Evolutionary conservation across 176 grass and related monocot genomes (phyloP).

Genomic region (Triticum dicoccoides): DNA sequence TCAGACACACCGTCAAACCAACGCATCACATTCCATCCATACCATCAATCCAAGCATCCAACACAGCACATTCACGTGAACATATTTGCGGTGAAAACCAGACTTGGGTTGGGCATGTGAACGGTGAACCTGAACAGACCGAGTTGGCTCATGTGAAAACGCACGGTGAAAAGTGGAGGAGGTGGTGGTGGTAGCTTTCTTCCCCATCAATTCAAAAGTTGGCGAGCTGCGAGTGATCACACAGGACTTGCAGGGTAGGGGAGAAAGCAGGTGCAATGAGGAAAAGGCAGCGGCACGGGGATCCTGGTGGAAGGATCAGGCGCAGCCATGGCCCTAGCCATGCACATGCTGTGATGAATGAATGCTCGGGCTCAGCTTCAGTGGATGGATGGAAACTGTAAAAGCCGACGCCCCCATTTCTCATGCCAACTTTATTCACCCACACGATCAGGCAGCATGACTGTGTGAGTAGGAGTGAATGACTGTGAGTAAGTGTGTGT

Average conservation of each 20-base stretch:
- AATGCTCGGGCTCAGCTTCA: slow-evolving; percentile 27
- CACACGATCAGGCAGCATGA: neutral
- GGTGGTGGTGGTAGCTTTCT: neutral
- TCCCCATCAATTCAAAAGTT: slow-evolving; percentile 22
- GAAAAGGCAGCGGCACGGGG: slow-evolving; percentile 35
- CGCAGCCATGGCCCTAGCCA: neutral
- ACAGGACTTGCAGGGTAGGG: slow-evolving; percentile 4
- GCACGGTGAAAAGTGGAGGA: slow-evolving; percentile 13
- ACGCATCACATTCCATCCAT: too few species aligned
- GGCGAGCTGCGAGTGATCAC: slow-evolving; percentile 12
- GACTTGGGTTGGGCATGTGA: neutral
- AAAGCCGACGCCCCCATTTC: slow-evolving; percentile 15
- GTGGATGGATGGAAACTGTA: slow-evolving; percentile 34
- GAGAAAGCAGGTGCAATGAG: neutral
- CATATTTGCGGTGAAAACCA: neutral
- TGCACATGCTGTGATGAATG: slow-evolving; percentile 42
- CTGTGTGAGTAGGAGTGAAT: too few species aligned
- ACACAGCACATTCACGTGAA: neutral
- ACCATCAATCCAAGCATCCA: too few species aligned
- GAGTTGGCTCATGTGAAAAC: slow-evolving; percentile 3
- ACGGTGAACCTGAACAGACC: neutral
- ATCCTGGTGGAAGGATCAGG: slow-evolving; percentile 41
- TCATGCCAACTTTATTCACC: slow-evolving; percentile 18
- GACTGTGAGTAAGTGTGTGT: too few species aligned
- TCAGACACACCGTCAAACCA: too few species aligned